Evolutionary conservation across 2,329 filamentous ascomycete species (phyloP), one percentile per base, ranked within the genome.

Genomic region (Cladophialophora exuberans): DNA sequence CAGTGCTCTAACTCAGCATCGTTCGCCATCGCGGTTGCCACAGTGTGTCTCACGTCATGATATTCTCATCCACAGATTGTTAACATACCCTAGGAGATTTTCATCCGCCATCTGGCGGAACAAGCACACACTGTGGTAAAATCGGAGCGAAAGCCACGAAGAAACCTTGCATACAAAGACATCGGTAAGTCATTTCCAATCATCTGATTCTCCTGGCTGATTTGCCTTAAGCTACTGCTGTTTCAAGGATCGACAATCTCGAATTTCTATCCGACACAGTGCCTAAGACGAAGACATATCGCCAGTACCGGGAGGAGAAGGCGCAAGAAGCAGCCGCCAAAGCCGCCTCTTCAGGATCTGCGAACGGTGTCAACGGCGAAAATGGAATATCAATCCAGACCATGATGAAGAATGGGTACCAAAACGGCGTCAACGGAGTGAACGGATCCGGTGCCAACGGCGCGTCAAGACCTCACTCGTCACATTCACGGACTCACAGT

Each of bases 151-250:
- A 97, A 97, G 72, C 93, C 93, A 4, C 83, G 94, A 53, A 85
- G 92, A 57, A 97, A 95, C 67, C 88, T 99, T 59, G 94, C 97
- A 71, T 99, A 99, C 77, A 90, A 90, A 69, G 94, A 99, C 72
- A 81, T 99, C 36, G 87, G 89, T 91, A 76, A 54, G 80, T 67
- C 18, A 15, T 20, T 42, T 9, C 31, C 46, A 20, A 51, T 36
- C 7, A 44, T 20, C 15, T 41, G 35, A 17, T 10, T n/a, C 22
- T n/a, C 31, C 47, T 6, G 31, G 9, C 25, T 43, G 7, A 28
- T 7, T 15, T 6, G 15, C 4, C 22, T 20, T 22, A 66, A 91
- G 90, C 92, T 64, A 89, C 84, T 66, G 93, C 94, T 23, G 87
- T 97, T 52, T 83, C 88, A 6, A 88, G 90, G 69, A 85, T 91